phyloP scores from a whole-genome alignment of 352 stramenopile genomes.

The Globisporangium cylindrosporum region DNA sequence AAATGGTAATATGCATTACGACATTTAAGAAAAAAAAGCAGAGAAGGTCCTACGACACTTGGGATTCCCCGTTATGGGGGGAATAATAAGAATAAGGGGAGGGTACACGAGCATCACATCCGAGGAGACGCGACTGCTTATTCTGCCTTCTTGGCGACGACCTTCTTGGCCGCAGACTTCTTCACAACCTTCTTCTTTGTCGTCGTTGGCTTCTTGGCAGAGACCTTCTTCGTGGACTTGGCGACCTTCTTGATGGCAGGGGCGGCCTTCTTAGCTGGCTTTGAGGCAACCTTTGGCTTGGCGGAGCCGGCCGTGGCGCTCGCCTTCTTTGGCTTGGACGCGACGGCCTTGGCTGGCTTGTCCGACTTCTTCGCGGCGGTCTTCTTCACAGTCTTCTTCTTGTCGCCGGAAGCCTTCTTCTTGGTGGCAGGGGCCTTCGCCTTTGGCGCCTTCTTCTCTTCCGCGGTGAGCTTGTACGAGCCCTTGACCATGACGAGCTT shows the following conservation, averaged over 20 bases:
- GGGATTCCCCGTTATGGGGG: conserved; percentile 24
- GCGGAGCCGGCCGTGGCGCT: conserved; percentile 19
- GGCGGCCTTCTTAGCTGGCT: conserved; percentile 31
- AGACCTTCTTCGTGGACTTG: conserved; percentile 25
- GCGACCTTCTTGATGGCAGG: conserved; percentile 10
- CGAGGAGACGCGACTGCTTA: conserved; percentile 11
- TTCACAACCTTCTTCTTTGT: conserved; percentile 39
- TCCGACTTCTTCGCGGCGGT: conserved; percentile 43
- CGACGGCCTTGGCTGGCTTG: conserved; percentile 20
- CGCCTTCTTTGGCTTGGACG: conserved; percentile 36
- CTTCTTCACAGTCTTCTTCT: conserved; percentile 68
- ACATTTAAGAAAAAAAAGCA: conserved; percentile 2
- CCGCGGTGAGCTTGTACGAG: conserved; percentile 92
- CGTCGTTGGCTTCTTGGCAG: conserved; percentile 29
- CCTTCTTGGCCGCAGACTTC: conserved; percentile 28
- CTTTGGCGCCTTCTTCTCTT: conserved; percentile 85
- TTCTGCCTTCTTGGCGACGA: conserved; percentile 19
- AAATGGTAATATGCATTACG: conserved; percentile 12
- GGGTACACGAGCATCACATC: conserved; percentile 6
- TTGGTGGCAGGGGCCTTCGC: conserved; percentile 14
- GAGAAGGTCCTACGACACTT: conserved; percentile 24
- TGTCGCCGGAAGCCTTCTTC: conserved; percentile 22
- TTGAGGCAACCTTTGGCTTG: conserved; percentile 18
- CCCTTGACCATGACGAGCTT: conserved; percentile 92
- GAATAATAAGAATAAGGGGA: conserved; percentile 65